A percentile compares a stretch with the other conserved stretches of the same genome.
Evolutionary conservation across 805 yeast species (phyloP).

Genomic region (Nakazawaea ernobii): DNA sequence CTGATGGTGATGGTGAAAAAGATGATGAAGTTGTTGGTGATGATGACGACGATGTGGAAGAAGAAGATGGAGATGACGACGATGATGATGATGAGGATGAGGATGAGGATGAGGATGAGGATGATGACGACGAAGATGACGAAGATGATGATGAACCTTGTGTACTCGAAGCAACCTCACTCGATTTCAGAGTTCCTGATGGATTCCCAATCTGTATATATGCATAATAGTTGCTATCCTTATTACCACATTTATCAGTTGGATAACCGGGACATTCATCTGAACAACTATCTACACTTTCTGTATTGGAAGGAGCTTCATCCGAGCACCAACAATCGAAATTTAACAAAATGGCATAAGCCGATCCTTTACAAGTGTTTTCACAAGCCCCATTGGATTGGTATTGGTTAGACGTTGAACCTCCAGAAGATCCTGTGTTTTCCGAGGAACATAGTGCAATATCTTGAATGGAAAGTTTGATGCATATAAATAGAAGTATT

Average conservation of each 20-base stretch:
- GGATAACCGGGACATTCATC: slow-evolving; percentile 38
- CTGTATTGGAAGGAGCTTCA: slow-evolving; percentile 29
- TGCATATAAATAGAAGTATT: neutral
- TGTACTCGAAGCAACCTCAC: slow-evolving; percentile 16
- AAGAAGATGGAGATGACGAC: neutral
- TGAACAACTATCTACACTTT: slow-evolving; percentile 14
- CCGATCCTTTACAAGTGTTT: slow-evolving; percentile 38
- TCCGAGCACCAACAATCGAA: slow-evolving; percentile 59
- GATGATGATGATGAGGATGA: neutral
- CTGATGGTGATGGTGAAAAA: slow-evolving; percentile 17
- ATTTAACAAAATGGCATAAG: slow-evolving; percentile 50
- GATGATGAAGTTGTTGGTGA: slow-evolving; percentile 11
- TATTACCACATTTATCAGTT: slow-evolving; percentile 36
- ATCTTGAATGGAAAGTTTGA: neutral
- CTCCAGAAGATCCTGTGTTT: slow-evolving; percentile 29
- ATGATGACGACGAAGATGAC: slow-evolving; percentile 12
- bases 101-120: slow-evolving; percentile 13
- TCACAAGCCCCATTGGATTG: slow-evolving; percentile 50
- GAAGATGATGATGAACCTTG: slow-evolving; percentile 13
- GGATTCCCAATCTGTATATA: slow-evolving; percentile 39
- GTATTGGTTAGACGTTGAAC: slow-evolving; percentile 18
- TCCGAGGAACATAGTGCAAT: slow-evolving; percentile 20
- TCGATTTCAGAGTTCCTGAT: slow-evolving; percentile 4
- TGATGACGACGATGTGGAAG: neutral
- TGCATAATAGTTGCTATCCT: slow-evolving; percentile 41